Evolutionary conservation across 1,284 basidiomycete species (phyloP), one percentile per base, ranked within the genome.

Genomic region (Ustilago sp.): DNA sequence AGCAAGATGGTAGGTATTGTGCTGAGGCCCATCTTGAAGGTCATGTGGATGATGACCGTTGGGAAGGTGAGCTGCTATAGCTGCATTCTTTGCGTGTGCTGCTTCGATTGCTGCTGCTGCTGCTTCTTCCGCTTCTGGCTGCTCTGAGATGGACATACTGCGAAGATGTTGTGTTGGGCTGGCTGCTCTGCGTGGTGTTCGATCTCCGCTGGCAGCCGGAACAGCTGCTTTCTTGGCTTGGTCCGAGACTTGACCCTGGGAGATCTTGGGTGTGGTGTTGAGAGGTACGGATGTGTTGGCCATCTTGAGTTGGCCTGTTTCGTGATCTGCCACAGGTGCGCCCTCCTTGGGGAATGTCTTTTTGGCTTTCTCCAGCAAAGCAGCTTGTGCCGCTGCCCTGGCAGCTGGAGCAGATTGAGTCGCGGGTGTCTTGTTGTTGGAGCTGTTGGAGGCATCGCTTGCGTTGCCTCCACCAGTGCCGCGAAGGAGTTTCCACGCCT

Each of bases 401-500:
- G 38, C 28, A 3, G 52, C 48, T 0, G 63, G 31, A 31, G 15
- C 35, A 39, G 45, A 39, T 4, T 39, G 19, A 41, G 32, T 31
- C 19, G n/a, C 28, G 23, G 47, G 41, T n/a, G 28, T 39, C 7
- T 31, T 35, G 17, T 32, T 50, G 8, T 54, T 63, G 36, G 39
- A 28, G n/a, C 54, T 48, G 36, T 31, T 64, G 41, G 62, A 54
- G 32, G 34, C 32, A 9, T 71, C 67, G 31, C 59, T 71, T 12
- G 41, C 47, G 17, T 45, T 69, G 23, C 43, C 64, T 32, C 68
- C 63, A 8, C 23, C 23, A 28, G 23, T 62, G 6, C 81, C 75
- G 5, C 77, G 54, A 13, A 82, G 62, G 45, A 70, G 63, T 52
- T 74, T 79, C 81, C 80, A 82, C 0, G 74, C 80, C 36, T 74